These are phyloP conservation scores for Musa schizocarpa DNA, from an alignment of 176 grass and related monocot species.

Conservation along the genomic window DNA sequence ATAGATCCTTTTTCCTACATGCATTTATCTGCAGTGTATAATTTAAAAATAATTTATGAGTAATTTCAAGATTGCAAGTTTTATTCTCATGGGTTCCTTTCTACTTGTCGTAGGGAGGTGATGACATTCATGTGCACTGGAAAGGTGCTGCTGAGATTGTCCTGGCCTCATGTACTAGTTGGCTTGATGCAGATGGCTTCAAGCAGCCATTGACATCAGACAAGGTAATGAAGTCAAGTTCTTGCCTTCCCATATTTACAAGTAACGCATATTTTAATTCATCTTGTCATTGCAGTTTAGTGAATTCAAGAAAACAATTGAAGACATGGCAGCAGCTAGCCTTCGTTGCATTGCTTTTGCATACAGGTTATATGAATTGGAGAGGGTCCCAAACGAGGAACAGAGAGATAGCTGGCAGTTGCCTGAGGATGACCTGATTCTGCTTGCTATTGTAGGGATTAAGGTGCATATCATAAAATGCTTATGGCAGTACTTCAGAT, in stretches of 20 bases:
- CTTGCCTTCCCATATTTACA: not conserved
- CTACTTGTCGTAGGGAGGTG: slow-evolving; percentile 40
- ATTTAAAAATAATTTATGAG: no score
- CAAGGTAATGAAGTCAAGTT: slow-evolving; percentile 27
- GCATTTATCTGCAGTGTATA: no score
- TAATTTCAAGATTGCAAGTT: not conserved
- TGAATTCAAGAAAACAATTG: slow-evolving; percentile 70
- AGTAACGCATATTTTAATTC: not conserved
- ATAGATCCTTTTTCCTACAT: no score
- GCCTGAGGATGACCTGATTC: slow-evolving; percentile 66
- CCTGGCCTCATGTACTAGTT: slow-evolving; percentile 62
- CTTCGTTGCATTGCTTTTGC: slow-evolving; percentile 90
- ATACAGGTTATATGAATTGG: slow-evolving; percentile 45
- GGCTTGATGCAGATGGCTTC: slow-evolving; percentile 57
- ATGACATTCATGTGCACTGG: slow-evolving; percentile 81
- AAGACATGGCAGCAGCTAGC: slow-evolving; percentile 71
- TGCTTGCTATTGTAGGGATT: slow-evolving; percentile 78
- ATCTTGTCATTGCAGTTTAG: slow-evolving; percentile 34
- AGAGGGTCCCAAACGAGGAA: slow-evolving; percentile 70
- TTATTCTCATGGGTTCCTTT: not conserved
- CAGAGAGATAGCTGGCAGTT: slow-evolving; percentile 58
- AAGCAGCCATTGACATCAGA: slow-evolving; percentile 51
- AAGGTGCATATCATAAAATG: slow-evolving; percentile 43
- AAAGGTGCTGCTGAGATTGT: slow-evolving; percentile 98
- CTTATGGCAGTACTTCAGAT: not conserved